Evolutionary conservation across 2,329 filamentous ascomycete species (phyloP).

Genomic region (Pseudopithomyces chartarum): DNA sequence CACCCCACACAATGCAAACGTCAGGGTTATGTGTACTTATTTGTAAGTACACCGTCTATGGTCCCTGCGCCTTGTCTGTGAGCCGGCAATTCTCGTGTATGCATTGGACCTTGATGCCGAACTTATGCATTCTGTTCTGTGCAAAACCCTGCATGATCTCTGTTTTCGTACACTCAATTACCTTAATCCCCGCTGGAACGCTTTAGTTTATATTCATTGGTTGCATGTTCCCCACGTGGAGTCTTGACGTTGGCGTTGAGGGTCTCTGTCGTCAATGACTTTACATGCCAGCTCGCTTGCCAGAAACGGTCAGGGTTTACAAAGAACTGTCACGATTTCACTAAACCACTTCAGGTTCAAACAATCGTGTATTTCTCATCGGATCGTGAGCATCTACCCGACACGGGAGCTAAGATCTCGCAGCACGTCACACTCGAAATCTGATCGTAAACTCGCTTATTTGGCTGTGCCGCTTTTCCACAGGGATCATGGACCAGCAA

Average conservation of each 20-base stretch:
- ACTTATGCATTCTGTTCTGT: slow-evolving; percentile 19
- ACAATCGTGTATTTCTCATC: slow-evolving; percentile 18
- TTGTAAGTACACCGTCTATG: slow-evolving; percentile 2
- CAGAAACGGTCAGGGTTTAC: slow-evolving; percentile 16
- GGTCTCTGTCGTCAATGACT: slow-evolving; percentile 34
- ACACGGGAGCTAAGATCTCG: slow-evolving; percentile 42
- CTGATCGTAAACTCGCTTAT: background rate
- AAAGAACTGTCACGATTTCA: slow-evolving; percentile 5
- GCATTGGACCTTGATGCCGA: slow-evolving; percentile 12
- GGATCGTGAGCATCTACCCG: slow-evolving; percentile 35
- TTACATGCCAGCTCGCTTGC: slow-evolving; percentile 14
- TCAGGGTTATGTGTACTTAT: slow-evolving; percentile 24
- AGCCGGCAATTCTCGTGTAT: slow-evolving; percentile 23
- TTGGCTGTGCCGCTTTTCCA: background rate
- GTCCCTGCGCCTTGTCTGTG: slow-evolving; percentile 3
- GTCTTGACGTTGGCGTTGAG: slow-evolving; percentile 31
- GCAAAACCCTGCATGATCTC: slow-evolving; percentile 11
- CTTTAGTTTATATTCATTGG: background rate
- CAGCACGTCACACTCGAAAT: slow-evolving; percentile 22
- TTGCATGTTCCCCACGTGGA: slow-evolving; percentile 7
- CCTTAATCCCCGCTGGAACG: background rate
- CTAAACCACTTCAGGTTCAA: slow-evolving; percentile 19
- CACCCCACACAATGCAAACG: slow-evolving; percentile 18
- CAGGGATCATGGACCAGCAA: background rate
- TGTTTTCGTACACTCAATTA: slow-evolving; percentile 15